These are phyloP conservation scores for Raffaelea ambrosiae DNA, from an alignment of 2,329 filamentous ascomycete genomes.

Conservation along the genomic window DNA sequence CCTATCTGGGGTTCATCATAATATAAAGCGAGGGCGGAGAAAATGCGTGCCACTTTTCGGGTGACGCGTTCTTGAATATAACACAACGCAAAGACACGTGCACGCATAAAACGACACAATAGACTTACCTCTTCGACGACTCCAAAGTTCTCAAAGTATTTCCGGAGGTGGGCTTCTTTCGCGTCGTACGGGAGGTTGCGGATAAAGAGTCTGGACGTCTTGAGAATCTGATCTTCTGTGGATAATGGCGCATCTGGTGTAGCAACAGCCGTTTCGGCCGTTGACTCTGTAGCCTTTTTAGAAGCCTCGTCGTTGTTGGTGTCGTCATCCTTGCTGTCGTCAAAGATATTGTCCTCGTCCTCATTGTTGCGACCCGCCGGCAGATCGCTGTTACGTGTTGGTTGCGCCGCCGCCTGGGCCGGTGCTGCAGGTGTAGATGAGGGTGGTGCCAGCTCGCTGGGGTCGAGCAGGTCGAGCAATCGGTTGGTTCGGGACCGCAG, in stretches of 20 bases:
- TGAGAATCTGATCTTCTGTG: slow-evolving; percentile 52
- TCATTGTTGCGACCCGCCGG: too few species aligned
- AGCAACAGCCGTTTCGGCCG: slow-evolving; percentile 12
- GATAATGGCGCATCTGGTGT: slow-evolving; percentile 24
- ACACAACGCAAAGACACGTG: not conserved
- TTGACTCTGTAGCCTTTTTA: not conserved
- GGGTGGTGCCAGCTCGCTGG: slow-evolving; percentile 43
- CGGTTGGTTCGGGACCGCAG: slow-evolving; percentile 81
- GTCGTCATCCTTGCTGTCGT: too few species aligned
- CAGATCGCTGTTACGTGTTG: too few species aligned
- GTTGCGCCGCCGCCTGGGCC: too few species aligned
- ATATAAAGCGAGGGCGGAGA: not conserved
- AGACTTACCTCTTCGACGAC: slow-evolving; percentile 82
- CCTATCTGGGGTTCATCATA: slow-evolving; percentile 99
- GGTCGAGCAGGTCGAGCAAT: slow-evolving; percentile 74
- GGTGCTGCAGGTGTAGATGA: slow-evolving; percentile 8
- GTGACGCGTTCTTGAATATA: not conserved
- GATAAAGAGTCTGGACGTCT: slow-evolving; percentile 74
- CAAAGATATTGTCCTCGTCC: too few species aligned
- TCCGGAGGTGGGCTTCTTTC: slow-evolving; percentile 66
- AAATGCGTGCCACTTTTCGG: not conserved
- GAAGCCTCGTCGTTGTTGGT: not conserved
- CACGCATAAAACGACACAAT: not conserved
- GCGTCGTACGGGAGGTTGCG: slow-evolving; percentile 80
- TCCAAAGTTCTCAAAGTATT: slow-evolving; percentile 65